phyloP scores from a whole-genome alignment of 2,329 filamentous ascomycete genomes.

The Coleophoma eucalyptorum region DNA sequence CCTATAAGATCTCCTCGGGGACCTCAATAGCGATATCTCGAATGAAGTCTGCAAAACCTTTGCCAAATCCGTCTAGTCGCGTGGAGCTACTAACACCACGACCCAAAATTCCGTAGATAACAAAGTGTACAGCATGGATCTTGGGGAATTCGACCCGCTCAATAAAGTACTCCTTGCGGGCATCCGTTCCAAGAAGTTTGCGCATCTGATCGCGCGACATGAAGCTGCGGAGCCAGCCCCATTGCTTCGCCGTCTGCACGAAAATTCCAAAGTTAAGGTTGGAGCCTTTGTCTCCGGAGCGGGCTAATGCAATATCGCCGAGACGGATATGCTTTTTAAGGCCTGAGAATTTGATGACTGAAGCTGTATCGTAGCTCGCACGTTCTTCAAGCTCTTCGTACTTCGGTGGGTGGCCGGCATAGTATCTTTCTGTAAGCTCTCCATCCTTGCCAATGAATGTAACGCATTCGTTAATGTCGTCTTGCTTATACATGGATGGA shows the following conservation, averaged over 20 bases:
- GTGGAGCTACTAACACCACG: slow-evolving; percentile 18
- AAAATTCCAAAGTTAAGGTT: slow-evolving; percentile 35
- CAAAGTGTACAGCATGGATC: slow-evolving; percentile 1
- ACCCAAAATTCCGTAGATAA: slow-evolving; percentile 30
- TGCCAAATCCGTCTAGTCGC: too few species aligned
- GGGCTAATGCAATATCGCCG: neutral
- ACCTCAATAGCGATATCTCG: too few species aligned
- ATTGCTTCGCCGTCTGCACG: slow-evolving; percentile 33
- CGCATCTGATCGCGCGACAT: slow-evolving; percentile 1
- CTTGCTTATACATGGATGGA: neutral
- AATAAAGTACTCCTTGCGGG: neutral
- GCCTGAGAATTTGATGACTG: slow-evolving; percentile 10
- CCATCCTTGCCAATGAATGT: too few species aligned
- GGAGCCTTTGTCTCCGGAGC: slow-evolving; percentile 24
- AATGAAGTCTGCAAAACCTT: too few species aligned
- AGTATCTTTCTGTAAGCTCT: slow-evolving; percentile 14
- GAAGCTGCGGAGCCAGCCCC: slow-evolving; percentile 29
- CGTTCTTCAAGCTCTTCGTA: slow-evolving; percentile 1
- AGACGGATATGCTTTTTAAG: neutral
- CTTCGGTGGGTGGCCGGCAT: neutral
- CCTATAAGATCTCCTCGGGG: too few species aligned
- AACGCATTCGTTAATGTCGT: too few species aligned
- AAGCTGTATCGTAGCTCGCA: slow-evolving; percentile 2
- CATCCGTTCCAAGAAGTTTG: neutral
- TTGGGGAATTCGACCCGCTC: neutral